Evolutionary conservation across 192 early-diverging fungal species (phyloP).

Genomic region (Phycomyces blakesleeanus): DNA sequence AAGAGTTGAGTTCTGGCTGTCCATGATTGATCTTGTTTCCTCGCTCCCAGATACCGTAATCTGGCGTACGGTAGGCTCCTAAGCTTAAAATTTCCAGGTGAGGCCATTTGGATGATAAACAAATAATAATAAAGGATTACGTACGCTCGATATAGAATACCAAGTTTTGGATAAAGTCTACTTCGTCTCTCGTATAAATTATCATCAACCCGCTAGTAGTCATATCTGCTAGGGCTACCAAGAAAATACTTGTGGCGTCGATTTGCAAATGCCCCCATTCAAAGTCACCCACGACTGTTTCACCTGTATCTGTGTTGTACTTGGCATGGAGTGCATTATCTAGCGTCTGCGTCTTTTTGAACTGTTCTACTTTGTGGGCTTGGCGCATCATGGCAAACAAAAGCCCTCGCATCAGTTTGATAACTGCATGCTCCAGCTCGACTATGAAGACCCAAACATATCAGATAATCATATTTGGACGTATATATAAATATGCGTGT

Average conservation of each 20-base stretch:
- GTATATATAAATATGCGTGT: slow-evolving; percentile 5
- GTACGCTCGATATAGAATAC: slow-evolving; percentile 82
- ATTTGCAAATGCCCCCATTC: slow-evolving; percentile 88
- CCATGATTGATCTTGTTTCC: slow-evolving; percentile 88
- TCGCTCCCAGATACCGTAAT: slow-evolving; percentile 86
- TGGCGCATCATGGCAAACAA: slow-evolving; percentile 81
- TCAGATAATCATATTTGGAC: neutral
- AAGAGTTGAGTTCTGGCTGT: slow-evolving; percentile 78
- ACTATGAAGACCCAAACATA: slow-evolving; percentile 37
- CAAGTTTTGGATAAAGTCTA: slow-evolving; percentile 80
- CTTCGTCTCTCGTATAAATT: slow-evolving; percentile 77
- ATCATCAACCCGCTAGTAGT: slow-evolving; percentile 69
- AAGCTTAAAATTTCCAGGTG: neutral
- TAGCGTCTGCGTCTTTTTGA: slow-evolving; percentile 72
- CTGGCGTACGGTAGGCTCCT: slow-evolving; percentile 70
- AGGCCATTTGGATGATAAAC: slow-evolving; percentile 1
- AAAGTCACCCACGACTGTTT: slow-evolving; percentile 80
- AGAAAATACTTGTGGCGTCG: slow-evolving; percentile 78
- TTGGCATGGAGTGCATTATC: slow-evolving; percentile 80
- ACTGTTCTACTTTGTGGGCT: slow-evolving; percentile 71
- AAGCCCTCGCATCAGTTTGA: slow-evolving; percentile 83
- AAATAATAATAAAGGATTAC: slow-evolving; percentile 5
- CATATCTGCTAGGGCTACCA: slow-evolving; percentile 79
- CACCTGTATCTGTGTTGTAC: slow-evolving; percentile 78
- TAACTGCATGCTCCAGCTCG: slow-evolving; percentile 76